These are phyloP conservation scores for Rhizophora mangle DNA, from an alignment of 345 rosid species.

Conservation along the genomic window DNA sequence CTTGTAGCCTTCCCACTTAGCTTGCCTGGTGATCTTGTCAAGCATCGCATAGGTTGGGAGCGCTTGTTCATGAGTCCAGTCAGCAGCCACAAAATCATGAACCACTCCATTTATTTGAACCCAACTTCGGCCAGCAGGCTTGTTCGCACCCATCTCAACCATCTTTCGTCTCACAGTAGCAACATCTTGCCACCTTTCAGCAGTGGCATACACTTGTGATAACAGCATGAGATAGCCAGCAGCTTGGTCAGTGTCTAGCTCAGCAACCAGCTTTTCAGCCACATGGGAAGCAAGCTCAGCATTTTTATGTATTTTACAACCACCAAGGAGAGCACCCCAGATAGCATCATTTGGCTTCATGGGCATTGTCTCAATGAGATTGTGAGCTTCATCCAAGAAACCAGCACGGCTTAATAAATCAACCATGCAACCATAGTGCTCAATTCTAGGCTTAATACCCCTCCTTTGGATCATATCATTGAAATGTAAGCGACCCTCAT, in stretches of 20 bases:
- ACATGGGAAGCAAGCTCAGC: constrained; percentile 40
- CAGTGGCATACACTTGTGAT: constrained; percentile 38
- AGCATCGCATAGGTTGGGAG: constrained; percentile 32
- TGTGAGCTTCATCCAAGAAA: constrained; percentile 39
- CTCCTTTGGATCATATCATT: constrained; percentile 25
- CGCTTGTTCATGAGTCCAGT: constrained; percentile 15
- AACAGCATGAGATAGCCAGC: constrained; percentile 40
- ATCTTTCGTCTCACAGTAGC: constrained; percentile 33
- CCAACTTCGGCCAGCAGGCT: constrained; percentile 39
- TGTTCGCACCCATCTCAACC: constrained; percentile 27
- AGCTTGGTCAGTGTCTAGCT: constrained; percentile 33
- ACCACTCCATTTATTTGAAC: constrained; percentile 33
- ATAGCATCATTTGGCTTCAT: constrained; percentile 39
- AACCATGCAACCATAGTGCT: constrained; percentile 48
- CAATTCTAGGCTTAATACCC: constrained; percentile 40
- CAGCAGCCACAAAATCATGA: constrained; percentile 29
- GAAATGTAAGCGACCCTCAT: constrained; percentile 33
- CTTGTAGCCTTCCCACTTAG: constrained; percentile 21
- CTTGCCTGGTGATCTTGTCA: constrained; percentile 21
- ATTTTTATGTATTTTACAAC: constrained; percentile 42
- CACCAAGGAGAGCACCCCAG: constrained; percentile 44
- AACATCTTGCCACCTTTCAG: constrained; percentile 44
- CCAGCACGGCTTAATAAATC: constrained; percentile 50
- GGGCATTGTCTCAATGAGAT: constrained; percentile 39
- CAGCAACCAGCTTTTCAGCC: constrained; percentile 25